Evolutionary conservation across 1,284 basidiomycete genomes (phyloP), one percentile per base, ranked within the genome.

Genomic region (Cutaneotrichosporon dermatis): DNA sequence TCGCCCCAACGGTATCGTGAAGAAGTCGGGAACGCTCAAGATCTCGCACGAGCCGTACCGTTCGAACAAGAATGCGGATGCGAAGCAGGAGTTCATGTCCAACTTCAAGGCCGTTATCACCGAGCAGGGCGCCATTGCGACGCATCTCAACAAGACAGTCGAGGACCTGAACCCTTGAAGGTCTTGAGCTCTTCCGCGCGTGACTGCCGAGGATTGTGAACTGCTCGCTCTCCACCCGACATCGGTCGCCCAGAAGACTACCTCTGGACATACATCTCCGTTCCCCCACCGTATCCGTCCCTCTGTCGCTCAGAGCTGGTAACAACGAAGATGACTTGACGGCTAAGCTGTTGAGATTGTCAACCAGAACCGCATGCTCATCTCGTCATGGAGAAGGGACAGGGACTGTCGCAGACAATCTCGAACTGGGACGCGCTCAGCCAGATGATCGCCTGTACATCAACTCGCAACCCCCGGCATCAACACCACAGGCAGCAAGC

Each of bases 241-340:
- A 88, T 88, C 70, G 94, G 94, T 56, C 82, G 96, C 57, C 96
- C 96, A 2, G 96, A 99, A 79, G 90, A 98, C 74, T 98, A 95
- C 74, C 87, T 99, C 59, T 99, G 96, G 96, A 95, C 98, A 77
- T 99, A 99, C 77, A 88, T 99, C 13, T 96, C 94, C 39, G 96
- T 99, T 12, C 96, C 96, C 15, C 96, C 96, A 0, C 93, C 97
- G 92, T 74, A 99, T 99, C 60, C 87, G 96, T 48, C 96, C 96
- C 0, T 97, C 93, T 5, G 96, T 99, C 1, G 89, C 90, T 96
- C 99, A 76, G 96, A 99, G 92, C 89, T 11, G 93, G 93, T 41
- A 83, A 81, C 36, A 99, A 98, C 73, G 96, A 99, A 80, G 96
- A 99, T 70, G 96, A 99, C 75, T 82, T 99, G 41, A 99, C 96